These are phyloP conservation scores for Coemansia sp. DNA, from an alignment of 192 early-diverging fungal species.

Conservation along the genomic window DNA sequence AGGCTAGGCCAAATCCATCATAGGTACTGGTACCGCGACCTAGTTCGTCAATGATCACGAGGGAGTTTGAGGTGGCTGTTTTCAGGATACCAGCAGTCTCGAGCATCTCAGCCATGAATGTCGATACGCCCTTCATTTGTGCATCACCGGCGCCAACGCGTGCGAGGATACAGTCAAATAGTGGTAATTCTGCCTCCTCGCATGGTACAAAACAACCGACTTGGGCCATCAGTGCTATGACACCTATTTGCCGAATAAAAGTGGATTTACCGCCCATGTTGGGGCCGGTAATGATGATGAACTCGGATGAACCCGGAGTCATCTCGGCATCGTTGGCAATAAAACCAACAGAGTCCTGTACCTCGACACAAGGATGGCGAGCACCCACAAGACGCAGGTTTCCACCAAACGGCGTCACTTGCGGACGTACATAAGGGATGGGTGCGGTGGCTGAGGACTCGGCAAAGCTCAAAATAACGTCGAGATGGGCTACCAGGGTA, in stretches of 20 bases:
- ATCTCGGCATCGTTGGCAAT: constrained; percentile 92
- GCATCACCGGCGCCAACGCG: constrained; percentile 94
- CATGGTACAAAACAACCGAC: constrained; percentile 94
- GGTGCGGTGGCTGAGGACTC: constrained; percentile 82
- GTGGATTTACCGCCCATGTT: constrained; percentile 99
- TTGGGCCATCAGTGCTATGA: constrained; percentile 92
- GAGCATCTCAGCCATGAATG: constrained; percentile 96
- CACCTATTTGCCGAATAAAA: constrained; percentile 92
- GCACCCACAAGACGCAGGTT: constrained; percentile 65
- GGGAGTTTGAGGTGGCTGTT: constrained; percentile 74
- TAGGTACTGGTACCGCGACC: constrained; percentile 97
- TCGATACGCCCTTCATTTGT: constrained; percentile 89
- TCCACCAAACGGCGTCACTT: constrained; percentile 55
- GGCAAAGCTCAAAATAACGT: constrained; percentile 87
- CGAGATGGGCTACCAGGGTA: constrained; percentile 72
- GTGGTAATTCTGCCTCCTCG: constrained; percentile 61
- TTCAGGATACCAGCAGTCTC: constrained; percentile 90
- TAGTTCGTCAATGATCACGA: constrained; percentile 95
- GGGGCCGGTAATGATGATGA: constrained; percentile 92
- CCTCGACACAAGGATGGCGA: constrained; percentile 92
- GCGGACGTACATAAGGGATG: constrained; percentile 76
- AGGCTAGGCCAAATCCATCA: constrained; percentile 97
- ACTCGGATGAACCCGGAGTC: constrained; percentile 64
- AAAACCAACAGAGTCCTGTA: constrained; percentile 85
- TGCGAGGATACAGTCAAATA: constrained; percentile 87